Evolutionary conservation across 2,329 filamentous ascomycete genomes (phyloP).

Genomic region (Pleochaeta shiraiana): DNA sequence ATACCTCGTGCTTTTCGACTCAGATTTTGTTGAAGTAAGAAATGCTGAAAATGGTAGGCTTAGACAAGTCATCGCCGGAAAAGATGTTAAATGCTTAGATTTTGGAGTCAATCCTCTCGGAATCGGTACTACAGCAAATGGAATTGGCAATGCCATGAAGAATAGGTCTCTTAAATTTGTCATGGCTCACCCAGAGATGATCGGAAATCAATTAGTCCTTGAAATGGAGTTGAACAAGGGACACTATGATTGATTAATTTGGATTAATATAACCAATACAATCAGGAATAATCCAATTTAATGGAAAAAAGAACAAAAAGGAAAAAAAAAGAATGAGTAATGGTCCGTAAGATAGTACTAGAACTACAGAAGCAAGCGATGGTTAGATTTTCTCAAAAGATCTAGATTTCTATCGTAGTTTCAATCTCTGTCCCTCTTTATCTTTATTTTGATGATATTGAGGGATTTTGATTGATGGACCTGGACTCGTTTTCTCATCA

Average conservation of each 20-base stretch:
- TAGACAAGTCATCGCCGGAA: constrained; percentile 80
- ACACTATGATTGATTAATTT: constrained; percentile 27
- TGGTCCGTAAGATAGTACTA: no score
- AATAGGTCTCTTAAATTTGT: constrained; percentile 71
- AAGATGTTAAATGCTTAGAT: constrained; percentile 78
- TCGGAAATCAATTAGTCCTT: constrained; percentile 68
- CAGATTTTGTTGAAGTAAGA: constrained; percentile 89
- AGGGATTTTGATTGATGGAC: no score
- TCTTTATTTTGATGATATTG: no score
- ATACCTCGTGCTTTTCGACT: constrained; percentile 83
- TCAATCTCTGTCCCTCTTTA: no score
- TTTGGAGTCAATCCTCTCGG: constrained; percentile 39
- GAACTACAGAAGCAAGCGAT: no score
- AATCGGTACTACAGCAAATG: constrained; percentile 25
- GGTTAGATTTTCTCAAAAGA: no score
- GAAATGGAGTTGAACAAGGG: constrained; percentile 88
- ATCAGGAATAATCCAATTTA: no score
- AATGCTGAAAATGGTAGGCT: constrained; percentile 91
- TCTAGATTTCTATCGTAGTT: no score
- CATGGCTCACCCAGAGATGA: constrained; percentile 81
- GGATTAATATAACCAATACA: no score
- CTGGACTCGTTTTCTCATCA: no score
- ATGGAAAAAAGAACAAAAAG: no score
- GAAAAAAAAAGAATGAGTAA: no score
- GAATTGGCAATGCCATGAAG: not conserved